Evolutionary conservation across 306 rosid species (phyloP).

Genomic region (Crataegus laevigata): DNA sequence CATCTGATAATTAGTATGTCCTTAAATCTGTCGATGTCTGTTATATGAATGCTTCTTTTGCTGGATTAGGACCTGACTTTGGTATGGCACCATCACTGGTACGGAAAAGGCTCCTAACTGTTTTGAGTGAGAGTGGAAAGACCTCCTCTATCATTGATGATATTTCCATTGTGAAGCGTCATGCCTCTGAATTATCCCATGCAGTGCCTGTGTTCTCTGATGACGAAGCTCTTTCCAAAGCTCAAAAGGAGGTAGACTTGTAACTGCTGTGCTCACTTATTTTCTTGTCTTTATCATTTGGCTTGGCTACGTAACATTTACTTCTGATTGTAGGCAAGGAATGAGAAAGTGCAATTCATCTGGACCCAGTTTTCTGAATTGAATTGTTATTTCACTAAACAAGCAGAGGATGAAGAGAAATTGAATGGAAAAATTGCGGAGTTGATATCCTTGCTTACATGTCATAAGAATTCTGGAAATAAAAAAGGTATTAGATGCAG

Average conservation of each 20-base stretch:
- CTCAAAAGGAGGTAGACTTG: slow-evolving; percentile 64
- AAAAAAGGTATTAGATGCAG: slow-evolving; percentile 40
- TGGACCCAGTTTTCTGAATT: slow-evolving; percentile 94
- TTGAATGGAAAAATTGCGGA: slow-evolving; percentile 72
- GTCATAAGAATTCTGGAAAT: slow-evolving; percentile 37
- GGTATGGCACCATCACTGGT: slow-evolving; percentile 73
- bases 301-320: background rate
- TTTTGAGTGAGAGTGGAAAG: slow-evolving; percentile 68
- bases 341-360: slow-evolving; percentile 72
- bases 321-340: slow-evolving; percentile 60
- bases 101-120: slow-evolving; percentile 62
- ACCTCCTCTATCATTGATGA: slow-evolving; percentile 72
- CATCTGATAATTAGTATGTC: background rate
- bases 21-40: background rate
- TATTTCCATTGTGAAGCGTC: slow-evolving; percentile 69
- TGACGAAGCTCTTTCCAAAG: slow-evolving; percentile 74
- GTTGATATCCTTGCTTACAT: slow-evolving; percentile 72
- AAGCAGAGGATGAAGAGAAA: slow-evolving; percentile 63
- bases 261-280: slow-evolving; percentile 1
- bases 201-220: slow-evolving; percentile 79
- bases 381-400: slow-evolving; percentile 58
- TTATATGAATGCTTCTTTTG: background rate
- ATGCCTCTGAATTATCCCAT: slow-evolving; percentile 67
- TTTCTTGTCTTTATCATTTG: background rate
- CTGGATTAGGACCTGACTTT: slow-evolving; percentile 74